These are phyloP conservation scores for Fusarium sp. DNA, from an alignment of 2,329 filamentous ascomycete species.

Conservation along the genomic window DNA sequence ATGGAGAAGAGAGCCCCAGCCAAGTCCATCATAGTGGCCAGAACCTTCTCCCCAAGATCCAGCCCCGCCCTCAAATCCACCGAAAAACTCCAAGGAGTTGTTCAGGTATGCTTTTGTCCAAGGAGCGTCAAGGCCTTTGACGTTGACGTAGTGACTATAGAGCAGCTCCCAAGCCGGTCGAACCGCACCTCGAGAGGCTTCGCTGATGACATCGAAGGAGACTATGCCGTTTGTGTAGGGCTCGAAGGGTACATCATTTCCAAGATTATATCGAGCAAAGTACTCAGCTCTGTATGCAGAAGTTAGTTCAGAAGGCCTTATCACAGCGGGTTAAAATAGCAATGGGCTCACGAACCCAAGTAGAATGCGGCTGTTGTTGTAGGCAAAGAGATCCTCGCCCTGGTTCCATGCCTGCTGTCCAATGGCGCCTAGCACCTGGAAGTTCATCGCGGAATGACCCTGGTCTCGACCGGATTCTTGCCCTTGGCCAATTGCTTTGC, in stretches of 20 bases:
- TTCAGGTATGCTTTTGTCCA: constrained; percentile 28
- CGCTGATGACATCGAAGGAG: constrained; percentile 6
- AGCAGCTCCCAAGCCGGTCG: constrained; percentile 13
- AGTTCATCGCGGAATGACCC: constrained; percentile 15
- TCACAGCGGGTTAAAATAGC: fast-evolving
- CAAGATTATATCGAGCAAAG: constrained; percentile 23
- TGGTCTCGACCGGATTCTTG: constrained; percentile 32
- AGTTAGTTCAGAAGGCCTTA: background rate
- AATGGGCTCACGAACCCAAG: constrained; percentile 13
- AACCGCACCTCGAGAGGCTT: constrained; percentile 4
- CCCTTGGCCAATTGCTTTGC: constrained; percentile 5
- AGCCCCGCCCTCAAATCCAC: background rate
- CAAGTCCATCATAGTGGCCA: background rate
- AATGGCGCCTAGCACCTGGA: constrained; percentile 2
- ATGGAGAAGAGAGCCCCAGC: background rate
- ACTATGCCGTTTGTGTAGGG: constrained; percentile 24
- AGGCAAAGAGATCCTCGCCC: constrained; percentile 22
- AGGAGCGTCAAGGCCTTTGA: constrained; percentile 22
- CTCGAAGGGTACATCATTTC: constrained; percentile 26
- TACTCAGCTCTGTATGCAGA: constrained; percentile 9
- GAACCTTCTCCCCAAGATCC: background rate
- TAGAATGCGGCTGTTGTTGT: constrained; percentile 29
- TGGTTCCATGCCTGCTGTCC: constrained; percentile 29
- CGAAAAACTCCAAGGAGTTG: background rate
- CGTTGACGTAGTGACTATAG: constrained; percentile 16